A percentile compares a stretch with the other conserved stretches of the same genome.
Evolutionary conservation across 306 rosid species (phyloP).

Genomic region (Lagenaria siceraria): DNA sequence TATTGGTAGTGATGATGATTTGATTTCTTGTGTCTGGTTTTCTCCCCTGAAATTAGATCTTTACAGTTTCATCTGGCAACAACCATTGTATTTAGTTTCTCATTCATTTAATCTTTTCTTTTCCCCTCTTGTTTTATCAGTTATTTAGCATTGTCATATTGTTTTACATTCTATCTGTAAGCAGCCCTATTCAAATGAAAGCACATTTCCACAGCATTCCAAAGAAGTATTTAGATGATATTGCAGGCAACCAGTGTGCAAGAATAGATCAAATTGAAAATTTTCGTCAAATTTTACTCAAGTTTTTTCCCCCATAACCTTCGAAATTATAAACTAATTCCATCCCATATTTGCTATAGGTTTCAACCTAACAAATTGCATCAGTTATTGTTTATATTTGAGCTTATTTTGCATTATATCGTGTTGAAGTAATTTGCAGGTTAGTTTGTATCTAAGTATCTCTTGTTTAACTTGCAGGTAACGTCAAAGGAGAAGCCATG

Average conservation of each 20-base stretch:
- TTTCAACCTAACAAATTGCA: neutral
- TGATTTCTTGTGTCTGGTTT: neutral
- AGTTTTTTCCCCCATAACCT: neutral
- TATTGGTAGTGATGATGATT: too few relatives aligned
- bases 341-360: neutral
- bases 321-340: neutral
- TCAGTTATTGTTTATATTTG: neutral
- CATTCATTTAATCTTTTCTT: neutral
- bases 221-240: neutral
- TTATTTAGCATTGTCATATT: neutral
- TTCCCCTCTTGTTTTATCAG: neutral
- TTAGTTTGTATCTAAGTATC: neutral
- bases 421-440: neutral
- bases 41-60: neutral
- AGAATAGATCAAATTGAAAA: neutral
- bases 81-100: neutral
- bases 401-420: neutral
- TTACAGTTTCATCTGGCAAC: neutral
- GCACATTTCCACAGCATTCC: neutral
- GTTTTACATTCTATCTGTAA: neutral
- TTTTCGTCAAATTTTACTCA: neutral
- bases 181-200: neutral
- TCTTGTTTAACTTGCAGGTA: slow-evolving; percentile 33
- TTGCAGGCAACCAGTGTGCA: neutral
- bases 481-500: slow-evolving; percentile 50